phyloP scores from a whole-genome alignment of 768 basidiomycete genomes.

The Podaxis sp. region DNA sequence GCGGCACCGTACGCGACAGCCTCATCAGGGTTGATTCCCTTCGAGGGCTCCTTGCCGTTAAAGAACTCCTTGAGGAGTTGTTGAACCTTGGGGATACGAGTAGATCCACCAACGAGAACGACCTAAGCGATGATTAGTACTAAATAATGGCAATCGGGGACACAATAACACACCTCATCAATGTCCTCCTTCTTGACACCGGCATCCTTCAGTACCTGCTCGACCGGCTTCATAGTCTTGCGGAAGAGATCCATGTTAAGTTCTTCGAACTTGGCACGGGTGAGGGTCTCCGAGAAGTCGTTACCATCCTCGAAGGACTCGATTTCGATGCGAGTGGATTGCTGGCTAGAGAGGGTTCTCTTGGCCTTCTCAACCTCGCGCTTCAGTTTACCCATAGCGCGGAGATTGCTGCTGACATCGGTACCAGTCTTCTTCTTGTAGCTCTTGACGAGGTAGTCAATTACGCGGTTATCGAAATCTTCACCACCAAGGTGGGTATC shows the following conservation, averaged over 20 bases:
- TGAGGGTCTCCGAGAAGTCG: conserved; percentile 96
- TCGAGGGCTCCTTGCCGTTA: conserved; percentile 93
- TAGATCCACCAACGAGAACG: conserved; percentile 95
- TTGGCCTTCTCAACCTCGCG: conserved; percentile 94
- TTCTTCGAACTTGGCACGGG: conserved; percentile 98
- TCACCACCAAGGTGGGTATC: conserved; percentile 95
- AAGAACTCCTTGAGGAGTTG: conserved; percentile 98
- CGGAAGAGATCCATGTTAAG: conserved; percentile 99
- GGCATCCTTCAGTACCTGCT: conserved; percentile 97
- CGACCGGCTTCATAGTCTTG: conserved; percentile 99
- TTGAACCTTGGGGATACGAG: conserved; percentile 99
- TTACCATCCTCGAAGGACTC: conserved; percentile 96
- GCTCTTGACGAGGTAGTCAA: conserved; percentile 83
- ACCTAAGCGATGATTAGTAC: conserved; percentile 41
- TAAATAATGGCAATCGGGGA: neutral
- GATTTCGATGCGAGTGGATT: conserved; percentile 90
- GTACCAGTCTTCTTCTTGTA: conserved; percentile 94
- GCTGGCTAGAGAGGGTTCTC: conserved; percentile 89
- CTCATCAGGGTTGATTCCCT: conserved; percentile 99
- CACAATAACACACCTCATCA: conserved; percentile 61
- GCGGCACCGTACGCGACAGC: conserved; percentile 99
- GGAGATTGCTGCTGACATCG: conserved; percentile 75
- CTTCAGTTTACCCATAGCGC: conserved; percentile 89
- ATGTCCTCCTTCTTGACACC: conserved; percentile 98
- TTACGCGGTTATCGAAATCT: conserved; percentile 93